Conservation (phyloP, 1,139 yeast species). For the Kodamaea fungicola region DNA sequence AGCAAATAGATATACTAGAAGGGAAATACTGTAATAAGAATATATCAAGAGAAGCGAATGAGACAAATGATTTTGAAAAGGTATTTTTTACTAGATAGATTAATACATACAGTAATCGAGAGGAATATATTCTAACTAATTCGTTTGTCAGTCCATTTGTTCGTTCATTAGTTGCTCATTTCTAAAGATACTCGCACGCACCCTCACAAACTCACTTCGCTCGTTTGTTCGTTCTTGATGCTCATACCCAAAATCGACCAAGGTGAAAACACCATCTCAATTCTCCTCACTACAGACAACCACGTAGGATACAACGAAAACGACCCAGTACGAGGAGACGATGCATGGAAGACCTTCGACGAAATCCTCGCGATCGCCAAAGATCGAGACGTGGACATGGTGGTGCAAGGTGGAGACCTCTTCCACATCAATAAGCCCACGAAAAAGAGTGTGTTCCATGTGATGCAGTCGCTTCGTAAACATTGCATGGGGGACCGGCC, state of each 20-base stretch:
- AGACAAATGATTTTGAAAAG: too few relatives aligned
- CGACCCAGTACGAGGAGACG: conserved; percentile 89
- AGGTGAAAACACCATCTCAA: conserved; percentile 64
- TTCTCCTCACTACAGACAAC: conserved; percentile 88
- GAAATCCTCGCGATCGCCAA: conserved; percentile 79
- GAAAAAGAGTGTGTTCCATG: conserved; percentile 82
- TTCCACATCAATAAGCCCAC: conserved; percentile 89
- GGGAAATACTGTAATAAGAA: too few relatives aligned
- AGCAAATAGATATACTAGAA: too few relatives aligned
- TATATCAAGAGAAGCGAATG: too few relatives aligned
- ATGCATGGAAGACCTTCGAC: conserved; percentile 81
- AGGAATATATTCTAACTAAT: too few relatives aligned
- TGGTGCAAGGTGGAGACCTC: conserved; percentile 88
- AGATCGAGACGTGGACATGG: conserved; percentile 77
- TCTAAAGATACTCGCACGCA: neutral
- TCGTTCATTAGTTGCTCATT: neutral
- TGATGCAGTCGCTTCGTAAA: conserved; percentile 65
- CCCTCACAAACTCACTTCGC: neutral
- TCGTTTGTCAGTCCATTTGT: neutral
- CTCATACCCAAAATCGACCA: conserved; percentile 7
- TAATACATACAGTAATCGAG: too few relatives aligned
- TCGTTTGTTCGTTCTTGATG: neutral
- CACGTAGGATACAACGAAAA: conserved; percentile 92
- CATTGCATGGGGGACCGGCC: conserved; percentile 87
- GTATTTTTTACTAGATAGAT: too few relatives aligned